These are phyloP conservation scores for Wallacemonas sp. DNA, from an alignment of 208 protist species.

Conservation along the genomic window DNA sequence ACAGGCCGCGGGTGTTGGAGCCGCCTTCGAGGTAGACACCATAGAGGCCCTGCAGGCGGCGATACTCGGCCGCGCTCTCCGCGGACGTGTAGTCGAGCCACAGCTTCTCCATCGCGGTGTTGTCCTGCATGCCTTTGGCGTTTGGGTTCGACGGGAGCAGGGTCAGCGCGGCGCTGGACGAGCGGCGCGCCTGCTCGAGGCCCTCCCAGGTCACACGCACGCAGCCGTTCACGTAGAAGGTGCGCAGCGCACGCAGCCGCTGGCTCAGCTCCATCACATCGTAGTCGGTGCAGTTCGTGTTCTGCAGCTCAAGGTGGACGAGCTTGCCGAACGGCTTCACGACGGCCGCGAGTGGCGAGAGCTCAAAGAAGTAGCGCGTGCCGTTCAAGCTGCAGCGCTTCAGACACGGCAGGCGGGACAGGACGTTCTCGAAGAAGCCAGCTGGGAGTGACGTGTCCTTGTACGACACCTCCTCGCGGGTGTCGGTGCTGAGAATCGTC, in stretches of 20 bases:
- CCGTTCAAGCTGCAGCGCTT: slow-evolving; percentile 11
- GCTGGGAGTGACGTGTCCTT: slow-evolving; percentile 7
- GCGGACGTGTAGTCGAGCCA: slow-evolving; percentile 11
- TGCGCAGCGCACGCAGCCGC: background rate
- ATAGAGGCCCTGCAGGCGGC: background rate
- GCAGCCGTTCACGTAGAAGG: slow-evolving; percentile 11
- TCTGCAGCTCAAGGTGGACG: slow-evolving; percentile 3
- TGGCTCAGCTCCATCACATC: background rate
- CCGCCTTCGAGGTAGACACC: slow-evolving; percentile 8
- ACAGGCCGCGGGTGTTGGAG: background rate
- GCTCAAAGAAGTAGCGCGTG: slow-evolving; percentile 7
- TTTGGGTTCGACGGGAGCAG: slow-evolving; percentile 2
- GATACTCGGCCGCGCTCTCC: slow-evolving; percentile 8
- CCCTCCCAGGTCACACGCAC: slow-evolving; percentile 6
- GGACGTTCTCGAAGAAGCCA: background rate
- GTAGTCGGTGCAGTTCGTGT: slow-evolving; percentile 14
- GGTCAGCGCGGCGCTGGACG: background rate
- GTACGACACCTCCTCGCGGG: slow-evolving; percentile 2
- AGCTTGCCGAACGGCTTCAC: background rate
- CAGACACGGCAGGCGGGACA: background rate
- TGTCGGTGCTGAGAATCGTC: background rate
- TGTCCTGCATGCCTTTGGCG: slow-evolving; percentile 4
- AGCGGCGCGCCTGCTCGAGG: background rate
- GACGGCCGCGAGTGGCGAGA: background rate
- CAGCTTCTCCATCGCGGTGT: slow-evolving; percentile 9